Base-by-base conservation (phyloP, 208 protist species). In the Porcisia deanei region DNA sequence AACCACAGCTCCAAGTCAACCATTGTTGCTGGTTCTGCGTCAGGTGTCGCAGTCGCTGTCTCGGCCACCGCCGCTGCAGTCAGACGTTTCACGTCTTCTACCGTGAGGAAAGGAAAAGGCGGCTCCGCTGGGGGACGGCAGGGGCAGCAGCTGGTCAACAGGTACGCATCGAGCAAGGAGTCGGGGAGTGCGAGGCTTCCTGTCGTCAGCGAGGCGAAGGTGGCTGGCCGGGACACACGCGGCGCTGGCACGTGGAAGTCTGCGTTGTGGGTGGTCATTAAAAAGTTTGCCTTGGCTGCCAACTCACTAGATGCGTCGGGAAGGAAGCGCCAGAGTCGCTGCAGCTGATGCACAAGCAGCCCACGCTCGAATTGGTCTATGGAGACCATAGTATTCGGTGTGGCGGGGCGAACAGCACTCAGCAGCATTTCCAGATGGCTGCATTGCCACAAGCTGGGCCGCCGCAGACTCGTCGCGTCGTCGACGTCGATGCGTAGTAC, bases 341-440 rank as follows among this genome's bases (percentile, higher is more conserved):
- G 78, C 41, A 95, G 81, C 70, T 93, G 88, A n/a, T 76, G 59
- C 20, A 85, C 76, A 7, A 87, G 67, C 20, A 83, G 60, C 64
- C 81, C 88, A 45, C 90, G 85, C 53, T 87, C 49, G 75, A 93
- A 90, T 37, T 79, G 67, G 1, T 77, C 73, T 41, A 81, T 47
- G 12, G 76, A 73, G 1, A 91, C 63, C 64, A 57, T 18, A 3
- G 37, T 41, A 1, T 34, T 45, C 5, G 69, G n/a, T 55, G 37
- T 25, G 53, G 65, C 69, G 75, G 74, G 77, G 75, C 88, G 83
- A 14, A 95, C 71, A 49, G 66, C 73, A 55, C 76, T 71, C 47
- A 95, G 71, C 20, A 86, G 70, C 8, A 94, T 18, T 67, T 94
- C 90, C 53, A 91, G 47, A 54, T 77, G 64, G 2, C 77, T 55